Evolutionary conservation across 805 yeast species (phyloP).

Genomic region (Candida rishiriensis): DNA sequence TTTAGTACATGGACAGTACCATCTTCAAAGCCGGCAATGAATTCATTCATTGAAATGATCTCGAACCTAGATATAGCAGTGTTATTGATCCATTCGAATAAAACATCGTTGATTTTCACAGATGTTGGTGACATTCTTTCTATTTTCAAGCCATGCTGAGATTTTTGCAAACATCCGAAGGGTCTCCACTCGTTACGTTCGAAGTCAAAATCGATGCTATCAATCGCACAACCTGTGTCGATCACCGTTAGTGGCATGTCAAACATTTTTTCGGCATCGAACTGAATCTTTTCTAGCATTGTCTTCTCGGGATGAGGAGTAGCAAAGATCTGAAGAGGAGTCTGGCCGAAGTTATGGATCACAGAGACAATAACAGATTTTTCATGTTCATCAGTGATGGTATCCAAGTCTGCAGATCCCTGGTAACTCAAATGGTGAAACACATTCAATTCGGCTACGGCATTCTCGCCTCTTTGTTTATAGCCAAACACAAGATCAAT

Average conservation of each 20-base stretch:
- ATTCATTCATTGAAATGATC: slow-evolving; percentile 37
- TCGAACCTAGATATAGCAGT: slow-evolving; percentile 35
- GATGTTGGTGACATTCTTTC: slow-evolving; percentile 8
- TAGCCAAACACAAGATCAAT: slow-evolving; percentile 79
- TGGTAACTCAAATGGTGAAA: slow-evolving; percentile 82
- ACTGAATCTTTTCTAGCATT: slow-evolving; percentile 32
- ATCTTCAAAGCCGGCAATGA: slow-evolving; percentile 48
- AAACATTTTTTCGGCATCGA: slow-evolving; percentile 29
- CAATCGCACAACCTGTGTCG: slow-evolving; percentile 39
- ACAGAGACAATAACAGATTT: slow-evolving; percentile 74
- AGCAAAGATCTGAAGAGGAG: slow-evolving; percentile 69
- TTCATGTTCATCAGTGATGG: slow-evolving; percentile 68
- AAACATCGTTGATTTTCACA: slow-evolving; percentile 34
- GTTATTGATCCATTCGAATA: slow-evolving; percentile 44
- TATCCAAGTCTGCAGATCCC: slow-evolving; percentile 76
- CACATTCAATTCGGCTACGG: slow-evolving; percentile 64
- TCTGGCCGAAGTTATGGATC: slow-evolving; percentile 90
- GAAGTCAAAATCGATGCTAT: slow-evolving; percentile 40
- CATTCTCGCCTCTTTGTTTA: slow-evolving; percentile 71
- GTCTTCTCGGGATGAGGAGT: slow-evolving; percentile 60
- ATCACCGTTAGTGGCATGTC: slow-evolving; percentile 36
- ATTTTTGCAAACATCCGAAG: background rate
- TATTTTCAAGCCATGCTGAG: slow-evolving; percentile 5
- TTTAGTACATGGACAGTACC: slow-evolving; percentile 51
- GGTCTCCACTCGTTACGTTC: slow-evolving; percentile 49